Base-by-base conservation (phyloP, 139 green algal genomes). In the Coccomyxa sp. region DNA sequence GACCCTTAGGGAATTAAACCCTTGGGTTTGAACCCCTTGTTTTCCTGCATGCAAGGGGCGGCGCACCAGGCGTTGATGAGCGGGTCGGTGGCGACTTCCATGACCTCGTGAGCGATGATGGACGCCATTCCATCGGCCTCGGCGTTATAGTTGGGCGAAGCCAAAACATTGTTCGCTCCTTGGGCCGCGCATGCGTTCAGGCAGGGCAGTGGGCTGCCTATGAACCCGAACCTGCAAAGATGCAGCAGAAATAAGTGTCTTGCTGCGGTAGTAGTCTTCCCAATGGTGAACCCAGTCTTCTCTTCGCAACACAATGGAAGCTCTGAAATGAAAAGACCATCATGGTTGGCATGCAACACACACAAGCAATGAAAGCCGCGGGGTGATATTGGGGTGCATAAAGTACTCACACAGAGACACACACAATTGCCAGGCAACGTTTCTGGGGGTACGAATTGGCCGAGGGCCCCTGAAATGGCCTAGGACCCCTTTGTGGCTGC, bases 71-170 rank as follows among this genome's bases (percentile, higher is more conserved):
- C 77, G 32, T 82, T 67, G 51, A 82, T 38, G 18, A 28, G 30
- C 0, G 78, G 78, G 57, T 82, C 78, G 51, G 51, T 51, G 51
- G 57, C 57, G 1, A 57, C 23, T 25, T 82, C 78, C 18, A 51
- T 82, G 51, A 76, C 0, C 51, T 82, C 78, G 58, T 82, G 78
- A 1, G 78, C 51, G 45, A 82, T 68, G 78, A 82, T 82, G 57
- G 78, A 82, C 17, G 78, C 78, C 78, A 82, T 82, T 17, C 51
- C 78, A 57, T 82, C 78, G 7, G 78, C 78, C 78, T 82, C 78
- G 9, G 59, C 78, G 13, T 82, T 82, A 9, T 51, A 66, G 57
- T 82, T 82, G 78, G 78, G 78, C 15, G 51, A 45, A 1, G 71
- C 71, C 10, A 51, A 11, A 38, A 31, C 71, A 45, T 77, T 38